Evolutionary conservation across 768 basidiomycete genomes (phyloP).

Genomic region (Tylopilus felleus): DNA sequence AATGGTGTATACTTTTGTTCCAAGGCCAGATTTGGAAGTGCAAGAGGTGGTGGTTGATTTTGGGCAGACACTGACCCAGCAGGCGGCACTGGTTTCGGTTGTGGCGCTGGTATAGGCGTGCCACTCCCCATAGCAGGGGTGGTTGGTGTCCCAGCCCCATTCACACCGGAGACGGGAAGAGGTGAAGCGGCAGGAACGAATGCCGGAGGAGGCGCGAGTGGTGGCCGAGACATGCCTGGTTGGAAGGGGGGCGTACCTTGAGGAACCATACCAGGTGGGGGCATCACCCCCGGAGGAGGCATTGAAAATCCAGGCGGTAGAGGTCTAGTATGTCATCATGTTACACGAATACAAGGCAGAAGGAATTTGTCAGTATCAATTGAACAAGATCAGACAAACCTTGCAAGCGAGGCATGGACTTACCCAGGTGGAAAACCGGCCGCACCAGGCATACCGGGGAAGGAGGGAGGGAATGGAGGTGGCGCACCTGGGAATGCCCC

Average conservation of each 20-base stretch:
- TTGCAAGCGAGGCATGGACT: slow-evolving; percentile 24
- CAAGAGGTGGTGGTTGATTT: slow-evolving; percentile 29
- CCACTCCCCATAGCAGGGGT: slow-evolving; percentile 23
- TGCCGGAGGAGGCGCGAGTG: slow-evolving; percentile 34
- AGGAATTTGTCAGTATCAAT: slow-evolving; percentile 20
- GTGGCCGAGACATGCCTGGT: slow-evolving; percentile 36
- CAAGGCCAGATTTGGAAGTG: slow-evolving; percentile 53
- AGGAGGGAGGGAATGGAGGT: slow-evolving; percentile 38
- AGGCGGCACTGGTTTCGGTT: slow-evolving; percentile 10
- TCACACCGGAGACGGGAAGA: slow-evolving; percentile 24
- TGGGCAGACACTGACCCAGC: slow-evolving; percentile 23
- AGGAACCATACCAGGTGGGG: slow-evolving; percentile 35
- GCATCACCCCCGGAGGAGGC: slow-evolving; percentile 42
- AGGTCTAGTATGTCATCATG: slow-evolving; percentile 31
- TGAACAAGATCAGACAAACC: slow-evolving; percentile 14
- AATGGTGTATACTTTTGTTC: slow-evolving; percentile 68
- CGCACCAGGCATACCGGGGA: slow-evolving; percentile 43
- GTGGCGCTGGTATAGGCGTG: slow-evolving; percentile 18
- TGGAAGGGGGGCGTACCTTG: slow-evolving; percentile 37
- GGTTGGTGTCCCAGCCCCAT: slow-evolving; percentile 18
- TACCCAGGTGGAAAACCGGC: slow-evolving; percentile 59
- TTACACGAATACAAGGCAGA: slow-evolving; percentile 4
- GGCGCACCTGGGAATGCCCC: slow-evolving; percentile 38
- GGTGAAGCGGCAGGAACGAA: slow-evolving; percentile 35
- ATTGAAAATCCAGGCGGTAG: slow-evolving; percentile 55